Conservation (phyloP, 1,139 yeast genomes). For the Hanseniaspora gamundiae region DNA sequence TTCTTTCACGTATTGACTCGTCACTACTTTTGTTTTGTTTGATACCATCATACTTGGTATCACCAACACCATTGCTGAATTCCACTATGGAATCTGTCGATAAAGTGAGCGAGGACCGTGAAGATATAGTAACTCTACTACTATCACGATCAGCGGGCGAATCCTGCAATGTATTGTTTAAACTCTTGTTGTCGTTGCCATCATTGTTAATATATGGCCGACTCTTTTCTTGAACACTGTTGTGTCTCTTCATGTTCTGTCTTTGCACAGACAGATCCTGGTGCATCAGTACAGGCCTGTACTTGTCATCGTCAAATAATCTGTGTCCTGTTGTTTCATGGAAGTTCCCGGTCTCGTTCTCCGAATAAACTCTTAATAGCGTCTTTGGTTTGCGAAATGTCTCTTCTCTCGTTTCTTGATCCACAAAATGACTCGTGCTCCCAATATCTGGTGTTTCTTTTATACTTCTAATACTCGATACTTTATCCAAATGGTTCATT, state of each 20-base stretch:
- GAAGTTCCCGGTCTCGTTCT: constrained; percentile 42
- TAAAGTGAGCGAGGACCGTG: too few species aligned
- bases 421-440: neutral
- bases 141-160: too few species aligned
- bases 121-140: too few species aligned
- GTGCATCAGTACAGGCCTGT: constrained; percentile 24
- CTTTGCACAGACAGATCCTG: constrained; percentile 6
- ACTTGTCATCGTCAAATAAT: constrained; percentile 35
- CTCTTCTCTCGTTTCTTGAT: neutral
- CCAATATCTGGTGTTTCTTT: neutral
- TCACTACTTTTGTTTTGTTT: too few species aligned
- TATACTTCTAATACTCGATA: too few species aligned
- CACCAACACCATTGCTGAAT: too few species aligned
- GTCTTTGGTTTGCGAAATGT: constrained; percentile 5
- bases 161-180: too few species aligned
- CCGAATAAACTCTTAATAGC: constrained; percentile 41
- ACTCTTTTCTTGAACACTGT: constrained; percentile 4
- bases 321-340: constrained; percentile 38
- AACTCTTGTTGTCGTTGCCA: too few species aligned
- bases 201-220: neutral
- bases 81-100: too few species aligned
- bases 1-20: too few species aligned
- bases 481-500: neutral
- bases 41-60: too few species aligned
- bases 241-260: constrained; percentile 1